These are phyloP conservation scores for Waltergamsia citrina DNA, from an alignment of 2,329 filamentous ascomycete species.

Conservation along the genomic window DNA sequence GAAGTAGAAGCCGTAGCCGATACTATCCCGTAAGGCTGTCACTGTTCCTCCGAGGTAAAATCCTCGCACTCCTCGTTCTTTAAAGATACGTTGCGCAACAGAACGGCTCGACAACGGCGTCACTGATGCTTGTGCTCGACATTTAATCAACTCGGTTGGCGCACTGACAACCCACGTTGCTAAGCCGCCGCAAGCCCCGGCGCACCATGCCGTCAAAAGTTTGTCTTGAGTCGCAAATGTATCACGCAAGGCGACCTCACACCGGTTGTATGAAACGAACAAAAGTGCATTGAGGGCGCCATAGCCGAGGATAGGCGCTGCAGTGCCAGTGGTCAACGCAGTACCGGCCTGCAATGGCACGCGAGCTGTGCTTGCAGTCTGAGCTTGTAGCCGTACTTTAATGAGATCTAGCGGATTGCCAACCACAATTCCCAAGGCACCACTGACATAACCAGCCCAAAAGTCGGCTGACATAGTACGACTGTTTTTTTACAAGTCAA, in stretches of 20 bases:
- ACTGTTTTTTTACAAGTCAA: not conserved
- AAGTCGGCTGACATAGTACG: slow-evolving; percentile 73
- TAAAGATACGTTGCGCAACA: slow-evolving; percentile 54
- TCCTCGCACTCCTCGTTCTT: slow-evolving; percentile 50
- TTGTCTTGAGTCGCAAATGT: slow-evolving; percentile 26
- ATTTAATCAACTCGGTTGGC: slow-evolving; percentile 87
- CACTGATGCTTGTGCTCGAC: slow-evolving; percentile 61
- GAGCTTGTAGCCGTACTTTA: slow-evolving; percentile 60
- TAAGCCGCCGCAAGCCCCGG: slow-evolving; percentile 73
- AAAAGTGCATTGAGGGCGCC: slow-evolving; percentile 85
- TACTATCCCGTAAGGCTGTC: slow-evolving; percentile 72
- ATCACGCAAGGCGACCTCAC: slow-evolving; percentile 51
- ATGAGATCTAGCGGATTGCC: slow-evolving; percentile 75
- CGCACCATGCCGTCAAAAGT: slow-evolving; percentile 63
- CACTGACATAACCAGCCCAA: slow-evolving; percentile 86
- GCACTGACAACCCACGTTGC: slow-evolving; percentile 80
- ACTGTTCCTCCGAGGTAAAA: slow-evolving; percentile 75
- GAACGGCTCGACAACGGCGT: slow-evolving; percentile 46
- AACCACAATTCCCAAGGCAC: slow-evolving; percentile 76
- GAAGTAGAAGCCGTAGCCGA: slow-evolving; percentile 98
- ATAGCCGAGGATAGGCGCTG: slow-evolving; percentile 81
- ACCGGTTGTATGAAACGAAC: slow-evolving; percentile 84
- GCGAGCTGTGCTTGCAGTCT: slow-evolving; percentile 11
- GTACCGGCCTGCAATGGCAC: slow-evolving; percentile 9
- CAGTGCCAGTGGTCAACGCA: slow-evolving; percentile 51